Conservation (phyloP, 176 grass and related monocot species). For the Leersia perrieri region DNA sequence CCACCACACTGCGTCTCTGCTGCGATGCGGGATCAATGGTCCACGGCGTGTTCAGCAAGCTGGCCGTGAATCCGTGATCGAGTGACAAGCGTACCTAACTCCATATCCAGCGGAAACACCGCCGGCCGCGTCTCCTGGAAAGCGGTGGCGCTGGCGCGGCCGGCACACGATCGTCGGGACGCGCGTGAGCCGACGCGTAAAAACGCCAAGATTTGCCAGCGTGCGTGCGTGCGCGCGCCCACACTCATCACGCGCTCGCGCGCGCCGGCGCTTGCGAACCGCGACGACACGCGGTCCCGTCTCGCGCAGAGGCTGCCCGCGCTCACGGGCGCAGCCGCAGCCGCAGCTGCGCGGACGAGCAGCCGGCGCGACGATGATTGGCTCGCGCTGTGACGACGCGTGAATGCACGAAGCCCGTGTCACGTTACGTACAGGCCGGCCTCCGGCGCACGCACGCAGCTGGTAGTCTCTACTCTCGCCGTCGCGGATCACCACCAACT, state of each 20-base stretch:
- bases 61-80: slow-evolving; percentile 32
- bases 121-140: not conserved
- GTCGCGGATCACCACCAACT: too few relatives aligned
- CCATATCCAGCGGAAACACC: not conserved
- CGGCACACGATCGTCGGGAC: too few relatives aligned
- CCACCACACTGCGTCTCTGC: not conserved
- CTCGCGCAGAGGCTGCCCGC: too few relatives aligned
- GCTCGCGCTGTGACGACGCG: too few relatives aligned
- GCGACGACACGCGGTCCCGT: not conserved
- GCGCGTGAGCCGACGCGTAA: not conserved
- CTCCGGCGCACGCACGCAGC: too few relatives aligned
- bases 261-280: not conserved
- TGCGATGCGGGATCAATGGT: not conserved
- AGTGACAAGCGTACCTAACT: not conserved
- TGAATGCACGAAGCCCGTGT: not conserved
- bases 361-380: not conserved
- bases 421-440: not conserved
- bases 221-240: not conserved
- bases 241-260: too few relatives aligned
- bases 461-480: not conserved
- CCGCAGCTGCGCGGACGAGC: not conserved
- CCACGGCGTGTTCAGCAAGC: not conserved
- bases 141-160: not conserved
- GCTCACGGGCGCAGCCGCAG: too few relatives aligned
- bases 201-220: not conserved